Base-by-base conservation (phyloP, 352 stramenopile genomes). In the Globisporangium alternatum region DNA sequence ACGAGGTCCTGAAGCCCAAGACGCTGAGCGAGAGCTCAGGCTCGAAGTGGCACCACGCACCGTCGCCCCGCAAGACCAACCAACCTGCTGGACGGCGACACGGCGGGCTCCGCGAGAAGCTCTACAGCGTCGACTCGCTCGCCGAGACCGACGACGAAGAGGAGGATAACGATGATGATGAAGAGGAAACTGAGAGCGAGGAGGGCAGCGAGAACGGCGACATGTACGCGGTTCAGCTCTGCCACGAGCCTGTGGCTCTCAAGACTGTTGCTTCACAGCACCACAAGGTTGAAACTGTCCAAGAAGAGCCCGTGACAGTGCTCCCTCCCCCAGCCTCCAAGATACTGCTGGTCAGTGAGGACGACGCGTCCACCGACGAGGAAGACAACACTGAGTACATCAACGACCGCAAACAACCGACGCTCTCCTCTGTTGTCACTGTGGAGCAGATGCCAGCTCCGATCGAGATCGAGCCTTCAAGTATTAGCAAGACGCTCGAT, bases 141-240 rank as follows among this genome's bases (percentile, higher is more conserved):
- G 65, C 77, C 3, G 75, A 81, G 39, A 83, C 74, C 7, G 74
- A 64, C 33, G 56, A 60, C 12, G 52, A 63, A 43, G 74, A 82
- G 53, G 75, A 81, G 51, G 67, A 78, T 13, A 15, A 41, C 30
- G 67, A 78, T 30, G 61, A 60, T 30, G 61, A 60, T 0, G 60
- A 66, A 21, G 52, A 75, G 51, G 56, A 75, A 43, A 67, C 69
- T 10, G 68, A 73, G 64, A 81, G 68, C 44, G 72, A 75, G 22
- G 67, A 70, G 13, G 31, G 35, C 52, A 69, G 68, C 19, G 67
- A 75, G 33, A 49, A 62, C 28, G 39, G 62, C 7, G 62, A 53
- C 10, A 56, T 55, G 15, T 60, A 68, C 30, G 37, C 52, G 5
- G 35, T 60, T 15, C 68, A 71, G 49, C 56, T 72, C 35, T 49